Conservation (phyloP, 129 eudicot species). For the Kitagawia praeruptora region DNA sequence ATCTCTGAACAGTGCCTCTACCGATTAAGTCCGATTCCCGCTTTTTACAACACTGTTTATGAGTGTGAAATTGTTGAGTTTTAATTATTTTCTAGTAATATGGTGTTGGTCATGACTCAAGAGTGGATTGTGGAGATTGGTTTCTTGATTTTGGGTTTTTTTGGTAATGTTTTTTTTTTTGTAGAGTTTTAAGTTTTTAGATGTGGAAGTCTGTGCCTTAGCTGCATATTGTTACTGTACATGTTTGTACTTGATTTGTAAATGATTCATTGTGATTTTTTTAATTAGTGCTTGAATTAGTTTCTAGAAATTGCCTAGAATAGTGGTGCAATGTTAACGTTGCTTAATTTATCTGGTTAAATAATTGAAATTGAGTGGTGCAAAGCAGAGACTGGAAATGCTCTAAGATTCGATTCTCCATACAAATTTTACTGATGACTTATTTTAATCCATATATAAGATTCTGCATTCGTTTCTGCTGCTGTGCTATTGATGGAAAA, state of each 20-base stretch:
- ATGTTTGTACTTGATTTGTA: background rate
- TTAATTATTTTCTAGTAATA: too few relatives aligned
- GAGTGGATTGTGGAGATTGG: too few relatives aligned
- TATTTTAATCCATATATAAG: background rate
- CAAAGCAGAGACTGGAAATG: background rate
- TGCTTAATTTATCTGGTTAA: background rate
- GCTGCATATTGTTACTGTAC: too few relatives aligned
- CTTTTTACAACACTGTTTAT: too few relatives aligned
- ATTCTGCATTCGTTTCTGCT: background rate
- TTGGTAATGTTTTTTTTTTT: background rate
- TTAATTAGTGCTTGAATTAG: background rate
- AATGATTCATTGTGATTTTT: background rate
- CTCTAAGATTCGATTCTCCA: background rate
- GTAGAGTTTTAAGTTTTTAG: background rate
- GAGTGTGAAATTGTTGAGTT: too few relatives aligned
- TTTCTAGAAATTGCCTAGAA: background rate
- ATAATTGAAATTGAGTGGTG: background rate
- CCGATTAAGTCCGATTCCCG: too few relatives aligned
- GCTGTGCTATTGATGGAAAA: background rate
- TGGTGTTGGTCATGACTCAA: too few relatives aligned
- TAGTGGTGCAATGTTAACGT: background rate
- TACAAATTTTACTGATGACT: background rate
- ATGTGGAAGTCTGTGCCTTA: background rate
- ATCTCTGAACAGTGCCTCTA: too few relatives aligned
- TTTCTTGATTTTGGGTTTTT: too few relatives aligned